These are phyloP conservation scores for Pseudozyma pruni DNA, from an alignment of 1,284 basidiomycete species.

Conservation along the genomic window DNA sequence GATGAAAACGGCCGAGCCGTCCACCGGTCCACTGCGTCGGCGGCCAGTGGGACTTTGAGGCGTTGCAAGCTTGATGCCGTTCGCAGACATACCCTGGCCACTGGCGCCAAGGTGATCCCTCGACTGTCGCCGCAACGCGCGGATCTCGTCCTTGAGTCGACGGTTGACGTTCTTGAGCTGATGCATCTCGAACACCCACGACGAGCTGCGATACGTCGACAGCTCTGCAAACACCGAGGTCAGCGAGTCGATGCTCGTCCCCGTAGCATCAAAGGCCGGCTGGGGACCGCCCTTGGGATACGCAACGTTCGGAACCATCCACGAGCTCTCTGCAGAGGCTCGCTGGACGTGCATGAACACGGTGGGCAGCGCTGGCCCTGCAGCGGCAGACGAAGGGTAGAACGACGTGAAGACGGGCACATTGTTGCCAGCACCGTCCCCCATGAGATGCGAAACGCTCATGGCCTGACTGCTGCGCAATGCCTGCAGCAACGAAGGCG, in stretches of 20 bases:
- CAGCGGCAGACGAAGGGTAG: constrained; percentile 54
- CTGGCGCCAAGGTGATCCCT: constrained; percentile 24
- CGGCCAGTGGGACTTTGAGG: constrained; percentile 36
- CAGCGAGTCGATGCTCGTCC: constrained; percentile 44
- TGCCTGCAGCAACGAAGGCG: constrained; percentile 52
- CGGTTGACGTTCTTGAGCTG: constrained; percentile 64
- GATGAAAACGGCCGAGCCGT: constrained; percentile 2
- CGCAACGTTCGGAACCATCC: constrained; percentile 50
- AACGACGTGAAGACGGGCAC: constrained; percentile 56
- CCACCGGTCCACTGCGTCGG: constrained; percentile 18
- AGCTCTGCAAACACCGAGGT: constrained; percentile 61
- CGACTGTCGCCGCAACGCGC: constrained; percentile 47
- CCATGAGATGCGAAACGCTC: constrained; percentile 53
- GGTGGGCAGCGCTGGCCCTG: constrained; percentile 43
- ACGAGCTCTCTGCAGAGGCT: constrained; percentile 40
- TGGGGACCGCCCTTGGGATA: constrained; percentile 49
- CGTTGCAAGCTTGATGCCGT: constrained; percentile 21
- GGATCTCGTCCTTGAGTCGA: constrained; percentile 58
- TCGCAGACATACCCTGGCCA: constrained; percentile 6
- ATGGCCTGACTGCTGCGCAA: constrained; percentile 48
- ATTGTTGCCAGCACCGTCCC: constrained; percentile 41
- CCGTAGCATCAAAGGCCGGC: constrained; percentile 39
- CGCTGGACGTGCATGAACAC: constrained; percentile 56
- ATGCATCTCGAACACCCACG: constrained; percentile 64
- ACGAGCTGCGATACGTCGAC: constrained; percentile 53